Evolutionary conservation across 2,329 filamentous ascomycete genomes (phyloP), one percentile per base, ranked within the genome.

Genomic region (Hawksworthiomyces lignivorus): DNA sequence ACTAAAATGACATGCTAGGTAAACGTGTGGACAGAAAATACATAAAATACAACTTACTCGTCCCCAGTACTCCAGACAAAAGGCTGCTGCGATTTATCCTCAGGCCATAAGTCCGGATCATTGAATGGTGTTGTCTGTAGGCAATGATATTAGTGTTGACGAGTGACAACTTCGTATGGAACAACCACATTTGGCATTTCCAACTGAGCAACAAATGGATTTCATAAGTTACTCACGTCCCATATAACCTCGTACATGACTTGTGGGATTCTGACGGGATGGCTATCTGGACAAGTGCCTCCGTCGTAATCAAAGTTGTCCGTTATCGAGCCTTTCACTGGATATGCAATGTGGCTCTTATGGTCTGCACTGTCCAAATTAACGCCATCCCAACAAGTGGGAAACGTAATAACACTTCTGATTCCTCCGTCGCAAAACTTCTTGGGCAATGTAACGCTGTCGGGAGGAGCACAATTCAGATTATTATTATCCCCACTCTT

Each of bases 241-340:
- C 62, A 65, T 48, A 61, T 59, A 2, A 64, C 59, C 50, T 67
- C 62, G 46, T 63, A 65, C 56, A 67, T 65, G 3, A 66, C 49
- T 40, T 67, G 63, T 4, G 63, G 63, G 19, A 64, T 47, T 8
- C 46, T 49, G 11, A 57, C 55, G 1, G 24, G 24, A 26, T 26
- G 24, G 24, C 24, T 26, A 8, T 26, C 24, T 2, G 24, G 57
- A 47, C 57, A 60, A 7, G 49, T 45, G 34, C 53, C 54, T n/a
- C 39, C 39, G 24, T 41, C 39, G 12, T 29, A 41, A 19, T 41
- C 39, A 24, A 35, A 41, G n/a, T 14, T 26, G 15, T 41, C 31
- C 22, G 32, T 35, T 14, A 22, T 27, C n/a, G 20, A 19, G 22
- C 32, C 31, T 11, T 48, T 10, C n/a, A 41, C 26, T 11, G 57